phyloP scores from a whole-genome alignment of 805 yeast species.

The Maudiozyma pseudohumilis region DNA sequence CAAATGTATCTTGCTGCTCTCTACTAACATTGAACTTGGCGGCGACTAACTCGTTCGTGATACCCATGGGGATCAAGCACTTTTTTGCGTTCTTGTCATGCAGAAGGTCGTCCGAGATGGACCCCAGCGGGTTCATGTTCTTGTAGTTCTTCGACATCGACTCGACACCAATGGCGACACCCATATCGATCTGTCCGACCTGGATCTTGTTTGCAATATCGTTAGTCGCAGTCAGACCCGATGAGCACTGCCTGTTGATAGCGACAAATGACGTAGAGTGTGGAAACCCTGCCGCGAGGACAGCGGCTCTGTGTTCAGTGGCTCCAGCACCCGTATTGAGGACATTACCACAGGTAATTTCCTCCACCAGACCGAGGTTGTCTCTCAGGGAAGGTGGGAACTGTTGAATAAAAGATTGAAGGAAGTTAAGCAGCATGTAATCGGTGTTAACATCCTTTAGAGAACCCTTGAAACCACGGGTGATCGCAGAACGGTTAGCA shows the following conservation, averaged over 20 bases:
- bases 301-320: conserved; percentile 87
- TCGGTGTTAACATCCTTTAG: conserved; percentile 79
- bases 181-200: conserved; percentile 82
- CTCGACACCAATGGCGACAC: conserved; percentile 89
- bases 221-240: conserved; percentile 84
- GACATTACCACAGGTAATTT: conserved; percentile 85
- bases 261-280: conserved; percentile 69
- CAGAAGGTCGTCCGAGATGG: conserved; percentile 42
- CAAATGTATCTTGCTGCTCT: conserved; percentile 73
- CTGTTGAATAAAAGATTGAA: conserved; percentile 50
- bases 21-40: conserved; percentile 54
- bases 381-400: conserved; percentile 33
- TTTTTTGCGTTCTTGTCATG: conserved; percentile 43
- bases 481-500: conserved; percentile 84
- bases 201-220: conserved; percentile 83
- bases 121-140: conserved; percentile 55
- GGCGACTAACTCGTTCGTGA: conserved; percentile 88
- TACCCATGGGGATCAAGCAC: conserved; percentile 93
- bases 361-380: conserved; percentile 58
- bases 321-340: conserved; percentile 91
- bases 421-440: conserved; percentile 58
- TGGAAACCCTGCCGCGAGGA: conserved; percentile 85
- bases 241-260: conserved; percentile 88
- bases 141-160: conserved; percentile 88
- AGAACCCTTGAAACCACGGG: conserved; percentile 79